These are phyloP conservation scores for Epicoccum sorghinum DNA, from an alignment of 2,329 filamentous ascomycete genomes.

Conservation along the genomic window DNA sequence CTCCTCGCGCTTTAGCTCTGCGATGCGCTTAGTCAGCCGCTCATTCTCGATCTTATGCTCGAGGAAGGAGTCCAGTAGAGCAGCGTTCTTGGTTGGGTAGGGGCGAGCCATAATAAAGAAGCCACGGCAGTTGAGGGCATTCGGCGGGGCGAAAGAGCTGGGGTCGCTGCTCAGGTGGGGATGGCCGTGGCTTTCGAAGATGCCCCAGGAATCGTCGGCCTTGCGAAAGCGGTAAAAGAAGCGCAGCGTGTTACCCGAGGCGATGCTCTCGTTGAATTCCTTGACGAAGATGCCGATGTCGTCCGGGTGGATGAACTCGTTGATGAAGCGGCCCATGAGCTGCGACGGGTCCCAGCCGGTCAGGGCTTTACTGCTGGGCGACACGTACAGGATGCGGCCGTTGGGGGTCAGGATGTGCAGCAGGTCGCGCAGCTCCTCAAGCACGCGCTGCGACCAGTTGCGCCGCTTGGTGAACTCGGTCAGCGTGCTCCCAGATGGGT, in stretches of 20 bases:
- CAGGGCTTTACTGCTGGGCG: constrained; percentile 74
- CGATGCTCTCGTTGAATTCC: constrained; percentile 88
- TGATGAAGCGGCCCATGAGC: constrained; percentile 75
- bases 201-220: constrained; percentile 73
- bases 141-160: constrained; percentile 67
- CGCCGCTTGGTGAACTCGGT: constrained; percentile 70
- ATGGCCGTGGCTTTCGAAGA: constrained; percentile 93
- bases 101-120: constrained; percentile 93
- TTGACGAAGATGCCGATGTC: constrained; percentile 82
- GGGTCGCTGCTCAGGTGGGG: constrained; percentile 80
- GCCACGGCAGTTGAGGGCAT: constrained; percentile 73
- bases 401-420: constrained; percentile 85
- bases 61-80: constrained; percentile 86
- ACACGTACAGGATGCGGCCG: constrained; percentile 84
- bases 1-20: constrained; percentile 84
- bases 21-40: constrained; percentile 80
- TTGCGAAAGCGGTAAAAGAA: constrained; percentile 86
- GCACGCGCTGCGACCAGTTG: constrained; percentile 86
- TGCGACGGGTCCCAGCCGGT: constrained; percentile 77
- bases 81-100: constrained; percentile 87
- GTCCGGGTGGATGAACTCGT: constrained; percentile 83
- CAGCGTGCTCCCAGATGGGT: constrained; percentile 59
- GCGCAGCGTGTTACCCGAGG: constrained; percentile 76
- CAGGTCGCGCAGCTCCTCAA: constrained; percentile 89
- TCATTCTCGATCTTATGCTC: constrained; percentile 98